phyloP scores from a whole-genome alignment of 352 stramenopile genomes.

The Globisporangium canariense region DNA sequence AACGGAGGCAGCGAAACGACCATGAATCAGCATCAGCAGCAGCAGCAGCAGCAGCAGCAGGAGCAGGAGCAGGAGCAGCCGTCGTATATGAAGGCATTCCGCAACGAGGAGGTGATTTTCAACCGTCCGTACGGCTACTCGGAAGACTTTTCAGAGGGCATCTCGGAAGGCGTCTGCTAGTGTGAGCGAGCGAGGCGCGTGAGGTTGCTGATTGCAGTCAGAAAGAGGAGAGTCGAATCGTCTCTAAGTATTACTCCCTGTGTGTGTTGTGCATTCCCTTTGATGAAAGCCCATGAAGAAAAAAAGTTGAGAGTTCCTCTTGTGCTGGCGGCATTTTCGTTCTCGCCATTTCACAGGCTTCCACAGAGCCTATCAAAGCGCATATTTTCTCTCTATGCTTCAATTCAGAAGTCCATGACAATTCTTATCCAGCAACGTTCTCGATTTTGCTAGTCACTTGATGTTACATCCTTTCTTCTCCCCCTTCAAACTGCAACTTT shows the following conservation, averaged over 20 bases:
- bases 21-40: conserved; percentile 18
- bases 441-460: not conserved
- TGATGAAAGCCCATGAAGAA: conserved; percentile 8
- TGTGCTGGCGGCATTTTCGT: not conserved
- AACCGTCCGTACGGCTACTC: conserved; percentile 60
- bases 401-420: not conserved
- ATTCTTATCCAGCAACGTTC: conserved; percentile 1
- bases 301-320: not conserved
- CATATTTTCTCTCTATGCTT: not conserved
- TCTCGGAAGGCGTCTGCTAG: conserved; percentile 80
- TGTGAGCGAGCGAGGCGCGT: conserved; percentile 2
- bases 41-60: conserved; percentile 32
- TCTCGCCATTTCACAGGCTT: not conserved
- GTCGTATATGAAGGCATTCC: conserved; percentile 67
- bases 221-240: not conserved
- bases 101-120: conserved; percentile 63
- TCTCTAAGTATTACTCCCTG: conserved; percentile 5
- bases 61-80: conserved; percentile 35
- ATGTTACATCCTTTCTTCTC: not conserved
- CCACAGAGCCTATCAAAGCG: not conserved
- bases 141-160: conserved; percentile 67
- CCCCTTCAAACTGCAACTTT: not conserved
- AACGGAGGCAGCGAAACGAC: conserved; percentile 30
- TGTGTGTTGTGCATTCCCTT: conserved; percentile 8
- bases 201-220: not conserved